Conservation (phyloP, 768 basidiomycete genomes). For the Suillus hirtellus region DNA sequence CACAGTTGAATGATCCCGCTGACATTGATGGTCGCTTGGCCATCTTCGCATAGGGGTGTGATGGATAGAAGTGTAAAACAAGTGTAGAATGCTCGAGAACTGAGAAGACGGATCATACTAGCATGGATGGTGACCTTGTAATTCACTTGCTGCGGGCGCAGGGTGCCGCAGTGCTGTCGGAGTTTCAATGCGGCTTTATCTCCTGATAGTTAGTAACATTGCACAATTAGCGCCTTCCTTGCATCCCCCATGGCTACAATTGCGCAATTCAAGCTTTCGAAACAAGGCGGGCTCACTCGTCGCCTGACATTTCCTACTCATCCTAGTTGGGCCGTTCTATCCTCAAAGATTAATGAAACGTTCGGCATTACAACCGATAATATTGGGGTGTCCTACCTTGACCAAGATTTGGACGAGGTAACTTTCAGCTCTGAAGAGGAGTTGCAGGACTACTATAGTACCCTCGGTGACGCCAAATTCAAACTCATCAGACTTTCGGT, state of each 20-base stretch:
- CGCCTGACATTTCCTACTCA: slow-evolving; percentile 50
- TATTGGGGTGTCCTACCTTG: slow-evolving; percentile 70
- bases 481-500: slow-evolving; percentile 60
- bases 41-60: slow-evolving; percentile 63
- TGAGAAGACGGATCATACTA: not conserved
- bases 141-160: slow-evolving; percentile 3
- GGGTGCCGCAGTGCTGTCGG: slow-evolving; percentile 37
- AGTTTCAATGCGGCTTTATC: slow-evolving; percentile 40
- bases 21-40: slow-evolving; percentile 64
- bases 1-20: slow-evolving; percentile 68
- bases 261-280: slow-evolving; percentile 66
- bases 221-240: not conserved
- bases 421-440: slow-evolving; percentile 78
- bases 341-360: slow-evolving; percentile 54
- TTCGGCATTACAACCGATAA: slow-evolving; percentile 55
- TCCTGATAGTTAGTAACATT: slow-evolving; percentile 13
- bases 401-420: slow-evolving; percentile 72
- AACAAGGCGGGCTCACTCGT: slow-evolving; percentile 57
- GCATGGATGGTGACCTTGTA: not conserved
- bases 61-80: slow-evolving; percentile 4
- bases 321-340: slow-evolving; percentile 61
- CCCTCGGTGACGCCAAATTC: slow-evolving; percentile 20
- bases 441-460: slow-evolving; percentile 67
- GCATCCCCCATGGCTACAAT: slow-evolving; percentile 36
- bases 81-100: slow-evolving; percentile 5